These are phyloP conservation scores for Didymella segeticola DNA, from an alignment of 2,329 filamentous ascomycete species.

Conservation along the genomic window DNA sequence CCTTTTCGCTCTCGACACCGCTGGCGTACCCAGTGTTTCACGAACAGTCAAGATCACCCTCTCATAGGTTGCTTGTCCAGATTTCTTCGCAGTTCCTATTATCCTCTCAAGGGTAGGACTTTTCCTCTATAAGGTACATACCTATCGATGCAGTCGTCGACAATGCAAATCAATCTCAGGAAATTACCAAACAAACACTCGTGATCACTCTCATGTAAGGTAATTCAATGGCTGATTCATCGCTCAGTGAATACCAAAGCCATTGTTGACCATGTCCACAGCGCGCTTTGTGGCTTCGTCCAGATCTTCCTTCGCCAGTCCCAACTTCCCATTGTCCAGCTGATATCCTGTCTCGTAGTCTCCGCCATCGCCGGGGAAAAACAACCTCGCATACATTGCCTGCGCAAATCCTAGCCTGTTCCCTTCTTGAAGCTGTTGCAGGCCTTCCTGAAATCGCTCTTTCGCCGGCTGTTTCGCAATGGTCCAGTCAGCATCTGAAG, in stretches of 20 bases:
- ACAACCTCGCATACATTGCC: conserved; percentile 53
- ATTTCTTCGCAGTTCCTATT: background rate
- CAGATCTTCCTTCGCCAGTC: conserved; percentile 63
- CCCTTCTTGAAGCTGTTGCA: conserved; percentile 56
- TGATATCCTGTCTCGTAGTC: conserved; percentile 25
- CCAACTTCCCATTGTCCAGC: conserved; percentile 61
- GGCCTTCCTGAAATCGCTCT: conserved; percentile 59
- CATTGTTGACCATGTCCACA: conserved; percentile 53
- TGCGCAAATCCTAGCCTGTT: conserved; percentile 51
- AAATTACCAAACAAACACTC: background rate
- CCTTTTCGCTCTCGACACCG: conserved; percentile 27
- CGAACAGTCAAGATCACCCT: conserved; percentile 27
- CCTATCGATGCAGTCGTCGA: background rate
- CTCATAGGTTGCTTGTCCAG: background rate
- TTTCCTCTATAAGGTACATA: conserved; percentile 1
- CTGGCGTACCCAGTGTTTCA: conserved; percentile 32
- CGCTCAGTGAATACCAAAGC: background rate
- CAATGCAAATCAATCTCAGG: background rate
- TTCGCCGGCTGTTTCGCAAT: conserved; percentile 57
- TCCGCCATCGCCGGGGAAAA: conserved; percentile 23
- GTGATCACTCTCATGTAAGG: background rate
- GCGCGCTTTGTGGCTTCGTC: conserved; percentile 63
- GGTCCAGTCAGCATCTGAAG: conserved; percentile 66
- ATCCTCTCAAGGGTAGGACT: background rate
- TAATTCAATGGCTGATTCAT: background rate